These are phyloP conservation scores for Inga laurina DNA, from an alignment of 306 rosid genomes.

Conservation along the genomic window DNA sequence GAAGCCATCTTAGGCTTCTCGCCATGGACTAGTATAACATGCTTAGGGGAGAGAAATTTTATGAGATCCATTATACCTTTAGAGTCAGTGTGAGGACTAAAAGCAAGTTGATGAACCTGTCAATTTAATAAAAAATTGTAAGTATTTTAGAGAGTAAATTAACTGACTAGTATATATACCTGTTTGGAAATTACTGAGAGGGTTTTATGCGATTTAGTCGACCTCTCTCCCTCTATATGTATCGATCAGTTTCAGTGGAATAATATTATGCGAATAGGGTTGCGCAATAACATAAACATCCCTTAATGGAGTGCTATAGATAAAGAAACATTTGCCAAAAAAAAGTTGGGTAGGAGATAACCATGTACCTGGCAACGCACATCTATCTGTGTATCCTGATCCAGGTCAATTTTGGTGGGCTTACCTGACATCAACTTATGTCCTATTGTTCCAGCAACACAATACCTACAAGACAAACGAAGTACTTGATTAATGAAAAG, in stretches of 20 bases:
- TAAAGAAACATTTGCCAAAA: neutral
- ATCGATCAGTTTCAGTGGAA: no score
- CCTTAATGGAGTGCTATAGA: neutral
- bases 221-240: no score
- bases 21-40: constrained; percentile 87
- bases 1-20: constrained; percentile 85
- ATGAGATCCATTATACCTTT: constrained; percentile 98
- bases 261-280: no score
- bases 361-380: constrained; percentile 83
- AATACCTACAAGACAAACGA: constrained; percentile 57
- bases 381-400: constrained; percentile 62
- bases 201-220: no score
- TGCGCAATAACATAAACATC: neutral
- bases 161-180: neutral
- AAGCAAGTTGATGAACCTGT: constrained; percentile 92
- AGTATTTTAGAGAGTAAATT: constrained; percentile 22
- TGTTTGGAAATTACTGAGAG: no score
- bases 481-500: neutral
- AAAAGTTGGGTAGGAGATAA: constrained; percentile 21
- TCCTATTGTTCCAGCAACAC: constrained; percentile 86
- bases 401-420: constrained; percentile 71
- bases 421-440: constrained; percentile 84
- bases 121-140: constrained; percentile 22
- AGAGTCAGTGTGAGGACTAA: constrained; percentile 93
- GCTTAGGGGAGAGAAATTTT: constrained; percentile 88